A percentile compares a stretch with the other conserved stretches of the same genome.
These are phyloP conservation scores for Erysimum cheiranthoides DNA, from an alignment of 345 rosid genomes.

Conservation along the genomic window DNA sequence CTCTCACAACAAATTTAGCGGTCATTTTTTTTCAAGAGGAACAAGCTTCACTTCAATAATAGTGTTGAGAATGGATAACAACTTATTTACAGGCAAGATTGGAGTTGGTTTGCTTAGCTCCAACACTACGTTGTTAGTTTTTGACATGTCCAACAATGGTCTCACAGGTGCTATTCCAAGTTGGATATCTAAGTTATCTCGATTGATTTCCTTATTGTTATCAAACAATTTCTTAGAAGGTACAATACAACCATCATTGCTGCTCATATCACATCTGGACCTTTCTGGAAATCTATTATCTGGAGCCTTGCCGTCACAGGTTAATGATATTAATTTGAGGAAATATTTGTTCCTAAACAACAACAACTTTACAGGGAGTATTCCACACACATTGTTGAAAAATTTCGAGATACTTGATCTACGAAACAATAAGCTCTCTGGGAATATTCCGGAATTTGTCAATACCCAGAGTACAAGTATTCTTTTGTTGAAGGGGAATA, in stretches of 20 bases:
- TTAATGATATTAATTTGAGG: no score
- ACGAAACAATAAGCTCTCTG: neutral
- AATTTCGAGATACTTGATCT: neutral
- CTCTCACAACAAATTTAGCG: conserved; percentile 19
- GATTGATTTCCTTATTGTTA: no score
- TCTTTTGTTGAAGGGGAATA: neutral
- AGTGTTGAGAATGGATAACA: conserved; percentile 7
- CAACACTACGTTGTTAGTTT: neutral
- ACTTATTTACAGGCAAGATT: conserved; percentile 10
- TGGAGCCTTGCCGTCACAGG: no score
- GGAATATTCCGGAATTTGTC: neutral
- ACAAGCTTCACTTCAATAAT: neutral
- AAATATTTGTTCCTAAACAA: neutral
- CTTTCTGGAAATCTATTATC: no score
- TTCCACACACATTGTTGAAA: neutral
- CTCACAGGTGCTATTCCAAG: conserved; percentile 25
- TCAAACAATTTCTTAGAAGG: no score
- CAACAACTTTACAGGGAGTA: neutral
- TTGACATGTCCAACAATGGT: conserved; percentile 25
- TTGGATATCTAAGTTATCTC: conserved; percentile 9
- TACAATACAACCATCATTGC: no score
- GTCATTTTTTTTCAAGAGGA: neutral
- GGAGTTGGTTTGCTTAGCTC: conserved; percentile 24
- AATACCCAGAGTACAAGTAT: neutral
- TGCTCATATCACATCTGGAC: no score